Percentiles rank a stretch among this genome's conserved stretches.
Conservation (phyloP, 306 rosid genomes). For the Adenanthera pavonina region DNA sequence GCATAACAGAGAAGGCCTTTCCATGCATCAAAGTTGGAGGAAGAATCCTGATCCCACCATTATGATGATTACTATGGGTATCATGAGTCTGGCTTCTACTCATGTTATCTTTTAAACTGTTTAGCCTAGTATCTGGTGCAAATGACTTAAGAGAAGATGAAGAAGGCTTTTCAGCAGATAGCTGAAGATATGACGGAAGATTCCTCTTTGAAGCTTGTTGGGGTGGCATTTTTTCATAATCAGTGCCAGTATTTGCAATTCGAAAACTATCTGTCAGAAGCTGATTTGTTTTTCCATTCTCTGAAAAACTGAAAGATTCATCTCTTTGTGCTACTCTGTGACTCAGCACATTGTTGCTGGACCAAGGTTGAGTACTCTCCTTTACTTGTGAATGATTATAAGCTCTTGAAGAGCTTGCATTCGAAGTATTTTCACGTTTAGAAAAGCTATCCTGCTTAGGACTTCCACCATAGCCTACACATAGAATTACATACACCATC, state of each 20-base stretch:
- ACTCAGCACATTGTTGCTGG: constrained; percentile 53
- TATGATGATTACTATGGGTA: constrained; percentile 46
- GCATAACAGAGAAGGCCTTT: constrained; percentile 55
- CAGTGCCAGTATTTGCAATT: constrained; percentile 50
- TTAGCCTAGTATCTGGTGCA: constrained; percentile 46
- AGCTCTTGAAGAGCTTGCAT: constrained; percentile 45
- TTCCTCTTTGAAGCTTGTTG: constrained; percentile 73
- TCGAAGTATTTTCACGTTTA: constrained; percentile 55
- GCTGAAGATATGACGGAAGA: constrained; percentile 57
- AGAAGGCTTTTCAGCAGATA: constrained; percentile 54
- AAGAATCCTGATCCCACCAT: constrained; percentile 61
- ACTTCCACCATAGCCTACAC: constrained; percentile 61
- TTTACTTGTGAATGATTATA: constrained; percentile 47
- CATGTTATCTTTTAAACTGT: constrained; percentile 48
- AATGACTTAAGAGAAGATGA: constrained; percentile 53
- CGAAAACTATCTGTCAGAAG: constrained; percentile 49
- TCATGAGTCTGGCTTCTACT: constrained; percentile 55
- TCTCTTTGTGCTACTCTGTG: constrained; percentile 36
- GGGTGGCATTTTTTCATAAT: constrained; percentile 64
- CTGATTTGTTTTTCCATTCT: constrained; percentile 56
- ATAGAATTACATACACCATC: constrained; percentile 23
- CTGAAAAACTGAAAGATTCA: constrained; percentile 42
- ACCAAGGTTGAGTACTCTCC: constrained; percentile 40
- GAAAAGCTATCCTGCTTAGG: constrained; percentile 48
- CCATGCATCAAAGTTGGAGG: constrained; percentile 67